Evolutionary conservation across 2,329 filamentous ascomycete genomes (phyloP).

Genomic region (Geosmithia putterillii): DNA sequence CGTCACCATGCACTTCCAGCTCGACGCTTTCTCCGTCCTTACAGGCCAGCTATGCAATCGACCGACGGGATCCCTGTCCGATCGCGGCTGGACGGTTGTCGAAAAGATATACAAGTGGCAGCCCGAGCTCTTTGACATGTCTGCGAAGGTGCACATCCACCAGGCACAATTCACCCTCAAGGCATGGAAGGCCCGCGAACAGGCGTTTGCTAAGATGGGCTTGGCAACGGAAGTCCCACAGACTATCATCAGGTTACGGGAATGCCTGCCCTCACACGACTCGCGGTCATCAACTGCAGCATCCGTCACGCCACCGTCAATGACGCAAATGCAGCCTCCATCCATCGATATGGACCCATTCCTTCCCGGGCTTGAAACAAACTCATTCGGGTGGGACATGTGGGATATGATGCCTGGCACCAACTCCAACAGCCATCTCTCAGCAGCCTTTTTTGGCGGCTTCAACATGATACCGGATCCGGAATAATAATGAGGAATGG

Average conservation of each 20-base stretch:
- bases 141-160: slow-evolving; percentile 27
- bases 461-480: slow-evolving; percentile 11
- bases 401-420: slow-evolving; percentile 17
- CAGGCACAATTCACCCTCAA: slow-evolving; percentile 35
- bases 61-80: slow-evolving; percentile 34
- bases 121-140: slow-evolving; percentile 36
- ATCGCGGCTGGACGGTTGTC: slow-evolving; percentile 38
- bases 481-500: slow-evolving; percentile 2
- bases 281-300: slow-evolving; percentile 16
- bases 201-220: slow-evolving; percentile 22
- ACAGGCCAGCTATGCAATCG: slow-evolving; percentile 39
- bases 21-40: slow-evolving; percentile 43
- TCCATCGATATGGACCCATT: slow-evolving; percentile 27
- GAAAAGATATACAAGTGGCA: slow-evolving; percentile 34
- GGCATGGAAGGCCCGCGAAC: slow-evolving; percentile 40
- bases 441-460: slow-evolving; percentile 17
- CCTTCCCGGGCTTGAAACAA: slow-evolving; percentile 27
- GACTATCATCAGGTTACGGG: slow-evolving; percentile 32
- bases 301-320: slow-evolving; percentile 13
- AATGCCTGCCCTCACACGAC: slow-evolving; percentile 26
- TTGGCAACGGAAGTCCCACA: slow-evolving; percentile 25
- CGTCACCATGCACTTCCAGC: slow-evolving; percentile 39
- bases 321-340: slow-evolving; percentile 11
- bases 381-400: slow-evolving; percentile 32
- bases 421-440: slow-evolving; percentile 10